Conservation (phyloP, 2,329 filamentous ascomycete species). For the Penicillium sp. region DNA sequence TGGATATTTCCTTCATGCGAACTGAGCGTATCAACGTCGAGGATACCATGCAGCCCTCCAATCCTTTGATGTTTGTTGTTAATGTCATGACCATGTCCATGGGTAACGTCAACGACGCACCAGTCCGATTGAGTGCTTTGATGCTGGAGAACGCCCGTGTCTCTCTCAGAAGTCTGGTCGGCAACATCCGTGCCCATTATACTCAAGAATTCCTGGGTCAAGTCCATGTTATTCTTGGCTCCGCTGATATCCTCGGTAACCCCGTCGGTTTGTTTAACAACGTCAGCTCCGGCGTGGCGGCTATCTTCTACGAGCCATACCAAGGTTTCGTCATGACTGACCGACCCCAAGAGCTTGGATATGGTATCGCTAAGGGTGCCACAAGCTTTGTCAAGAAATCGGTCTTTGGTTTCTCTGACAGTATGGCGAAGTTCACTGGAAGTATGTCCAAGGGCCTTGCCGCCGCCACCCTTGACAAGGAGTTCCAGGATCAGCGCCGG, state of each 20-base stretch:
- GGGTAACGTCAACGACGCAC: conserved; percentile 97
- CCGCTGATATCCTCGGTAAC: conserved; percentile 94
- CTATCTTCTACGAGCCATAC: conserved; percentile 99
- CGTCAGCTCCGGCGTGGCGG: conserved; percentile 90
- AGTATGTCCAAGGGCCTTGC: conserved; percentile 95
- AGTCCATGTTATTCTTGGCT: conserved; percentile 94
- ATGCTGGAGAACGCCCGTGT: conserved; percentile 94
- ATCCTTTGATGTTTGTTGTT: conserved; percentile 97
- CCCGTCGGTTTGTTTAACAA: conserved; percentile 98
- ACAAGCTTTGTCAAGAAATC: conserved; percentile 98
- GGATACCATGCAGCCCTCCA: conserved; percentile 82
- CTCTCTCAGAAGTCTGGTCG: conserved; percentile 73
- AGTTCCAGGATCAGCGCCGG: conserved; percentile 92
- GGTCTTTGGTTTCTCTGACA: conserved; percentile 94
- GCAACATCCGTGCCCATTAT: conserved; percentile 89
- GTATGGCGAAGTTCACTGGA: conserved; percentile 95
- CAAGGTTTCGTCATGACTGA: conserved; percentile 96
- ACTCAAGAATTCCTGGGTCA: conserved; percentile 94
- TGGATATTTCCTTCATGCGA: conserved; percentile 93
- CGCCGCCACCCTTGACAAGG: conserved; percentile 92
- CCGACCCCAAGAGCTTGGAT: conserved; percentile 85
- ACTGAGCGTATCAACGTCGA: conserved; percentile 96
- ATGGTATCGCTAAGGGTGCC: conserved; percentile 93
- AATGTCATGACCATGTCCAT: conserved; percentile 99
- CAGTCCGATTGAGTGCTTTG: conserved; percentile 84